phyloP scores from a whole-genome alignment of 2,329 filamentous ascomycete species.

The Tolypocladium nubicola region DNA sequence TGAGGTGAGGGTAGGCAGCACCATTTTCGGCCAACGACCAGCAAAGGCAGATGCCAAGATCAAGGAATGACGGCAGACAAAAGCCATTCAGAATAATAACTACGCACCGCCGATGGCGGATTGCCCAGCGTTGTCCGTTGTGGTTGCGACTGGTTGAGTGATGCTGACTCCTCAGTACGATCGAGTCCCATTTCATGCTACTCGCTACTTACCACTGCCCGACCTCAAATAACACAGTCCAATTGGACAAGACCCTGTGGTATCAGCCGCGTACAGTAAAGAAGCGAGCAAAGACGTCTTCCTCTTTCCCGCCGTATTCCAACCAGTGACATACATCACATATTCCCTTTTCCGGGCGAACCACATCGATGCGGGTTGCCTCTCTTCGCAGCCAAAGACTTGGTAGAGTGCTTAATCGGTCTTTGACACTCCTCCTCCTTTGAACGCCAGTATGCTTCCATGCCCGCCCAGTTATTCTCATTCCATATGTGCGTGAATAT shows the following conservation, averaged over 20 bases:
- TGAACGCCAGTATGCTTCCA: constrained; percentile 21
- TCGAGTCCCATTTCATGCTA: not conserved
- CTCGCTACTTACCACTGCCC: not conserved
- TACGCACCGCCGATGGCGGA: not conserved
- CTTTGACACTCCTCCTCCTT: not conserved
- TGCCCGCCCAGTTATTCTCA: constrained; percentile 36
- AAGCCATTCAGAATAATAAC: not conserved
- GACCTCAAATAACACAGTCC: not conserved
- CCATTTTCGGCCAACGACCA: constrained; percentile 81
- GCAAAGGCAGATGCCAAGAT: constrained; percentile 70
- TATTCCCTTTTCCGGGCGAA: not conserved
- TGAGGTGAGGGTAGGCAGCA: constrained; percentile 87
- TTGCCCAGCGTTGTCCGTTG: not conserved
- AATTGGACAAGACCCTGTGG: constrained; percentile 1
- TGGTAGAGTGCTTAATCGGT: not conserved
- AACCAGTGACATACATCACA: not conserved
- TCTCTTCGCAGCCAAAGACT: not conserved
- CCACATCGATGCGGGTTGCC: not conserved
- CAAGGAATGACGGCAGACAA: constrained; percentile 24
- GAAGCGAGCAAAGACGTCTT: not conserved
- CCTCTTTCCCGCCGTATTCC: not conserved
- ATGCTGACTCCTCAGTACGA: not conserved
- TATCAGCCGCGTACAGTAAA: constrained; percentile 1
- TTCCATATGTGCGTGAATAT: not conserved
- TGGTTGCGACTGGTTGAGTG: not conserved